phyloP scores from a whole-genome alignment of 805 yeast species.

The Ogataea philodendri region DNA sequence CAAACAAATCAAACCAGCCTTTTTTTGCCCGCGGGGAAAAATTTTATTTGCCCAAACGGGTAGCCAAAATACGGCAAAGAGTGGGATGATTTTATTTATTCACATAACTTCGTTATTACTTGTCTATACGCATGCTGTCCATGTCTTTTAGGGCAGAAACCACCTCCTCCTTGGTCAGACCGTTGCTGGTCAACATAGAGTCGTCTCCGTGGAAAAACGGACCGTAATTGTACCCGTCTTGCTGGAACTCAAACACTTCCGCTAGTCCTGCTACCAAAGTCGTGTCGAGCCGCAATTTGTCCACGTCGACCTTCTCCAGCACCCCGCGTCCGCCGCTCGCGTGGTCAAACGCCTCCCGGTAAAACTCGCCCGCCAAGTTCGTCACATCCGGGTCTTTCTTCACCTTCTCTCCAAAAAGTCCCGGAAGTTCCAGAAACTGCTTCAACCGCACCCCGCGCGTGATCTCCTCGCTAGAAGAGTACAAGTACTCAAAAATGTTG shows the following conservation, averaged over 20 bases:
- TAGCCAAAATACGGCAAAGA: slow-evolving; percentile 2
- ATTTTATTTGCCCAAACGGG: slow-evolving; percentile 11
- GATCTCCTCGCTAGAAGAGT: slow-evolving; percentile 21
- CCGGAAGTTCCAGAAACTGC: slow-evolving; percentile 28
- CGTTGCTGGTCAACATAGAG: slow-evolving; percentile 4
- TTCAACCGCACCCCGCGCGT: slow-evolving; percentile 29
- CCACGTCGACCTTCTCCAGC: slow-evolving; percentile 40
- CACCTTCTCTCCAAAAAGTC: slow-evolving; percentile 21
- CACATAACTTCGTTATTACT: slow-evolving; percentile 1
- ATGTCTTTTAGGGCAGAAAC: slow-evolving; percentile 16
- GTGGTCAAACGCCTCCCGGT: slow-evolving; percentile 38
- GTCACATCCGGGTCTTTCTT: slow-evolving; percentile 36
- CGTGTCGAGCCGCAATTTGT: slow-evolving; percentile 31
- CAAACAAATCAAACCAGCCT: slow-evolving; percentile 6
- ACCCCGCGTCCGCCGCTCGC: slow-evolving; percentile 39
- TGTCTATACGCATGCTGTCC: slow-evolving; percentile 10
- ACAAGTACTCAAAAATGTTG: slow-evolving; percentile 37
- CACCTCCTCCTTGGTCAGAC: slow-evolving; percentile 3
- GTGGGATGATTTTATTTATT: slow-evolving; percentile 3
- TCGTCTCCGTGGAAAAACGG: slow-evolving; percentile 18
- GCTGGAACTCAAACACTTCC: slow-evolving; percentile 14
- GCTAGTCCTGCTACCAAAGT: slow-evolving; percentile 13
- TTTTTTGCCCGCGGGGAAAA: slow-evolving; percentile 12
- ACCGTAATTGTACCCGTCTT: slow-evolving; percentile 16
- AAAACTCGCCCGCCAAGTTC: slow-evolving; percentile 40